These are phyloP conservation scores for Phenoliferia sp. DNA, from an alignment of 1,284 basidiomycete genomes.

Conservation along the genomic window DNA sequence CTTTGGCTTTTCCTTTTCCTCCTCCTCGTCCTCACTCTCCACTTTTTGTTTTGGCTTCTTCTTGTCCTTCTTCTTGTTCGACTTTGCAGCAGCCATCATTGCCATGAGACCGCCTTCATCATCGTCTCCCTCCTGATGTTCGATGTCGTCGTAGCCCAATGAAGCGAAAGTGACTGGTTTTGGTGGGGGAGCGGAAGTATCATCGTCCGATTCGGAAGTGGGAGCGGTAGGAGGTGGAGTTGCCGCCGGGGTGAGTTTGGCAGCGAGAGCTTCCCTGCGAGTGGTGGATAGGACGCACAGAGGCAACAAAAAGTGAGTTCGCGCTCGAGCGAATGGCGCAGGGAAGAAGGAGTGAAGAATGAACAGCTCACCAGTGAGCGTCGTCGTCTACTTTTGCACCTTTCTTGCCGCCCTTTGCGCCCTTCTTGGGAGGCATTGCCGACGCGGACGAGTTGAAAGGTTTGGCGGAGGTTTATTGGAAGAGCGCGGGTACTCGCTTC, in stretches of 20 bases:
- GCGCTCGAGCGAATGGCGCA: background rate
- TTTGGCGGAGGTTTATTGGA: no score
- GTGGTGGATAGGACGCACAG: background rate
- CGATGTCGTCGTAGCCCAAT: slow-evolving; percentile 13
- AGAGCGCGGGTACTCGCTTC: no score
- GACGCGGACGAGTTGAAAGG: background rate
- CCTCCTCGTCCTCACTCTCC: slow-evolving; percentile 20
- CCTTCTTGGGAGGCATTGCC: slow-evolving; percentile 10
- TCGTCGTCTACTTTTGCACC: slow-evolving; percentile 29
- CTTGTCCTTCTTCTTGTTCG: slow-evolving; percentile 63
- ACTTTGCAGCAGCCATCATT: slow-evolving; percentile 55
- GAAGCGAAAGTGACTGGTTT: slow-evolving; percentile 10
- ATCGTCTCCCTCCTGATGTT: slow-evolving; percentile 38
- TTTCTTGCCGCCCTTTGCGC: slow-evolving; percentile 9
- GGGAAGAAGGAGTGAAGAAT: background rate
- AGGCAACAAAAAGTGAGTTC: background rate
- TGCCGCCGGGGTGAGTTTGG: background rate
- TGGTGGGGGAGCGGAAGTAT: background rate
- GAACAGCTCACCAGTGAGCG: slow-evolving; percentile 20
- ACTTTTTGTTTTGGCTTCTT: slow-evolving; percentile 25
- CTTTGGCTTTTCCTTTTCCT: slow-evolving; percentile 38
- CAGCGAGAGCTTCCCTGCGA: background rate
- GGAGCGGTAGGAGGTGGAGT: background rate
- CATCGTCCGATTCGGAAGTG: slow-evolving; percentile 7
- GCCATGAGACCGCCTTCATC: slow-evolving; percentile 56